Evolutionary conservation across 2,329 filamentous ascomycete species (phyloP).

Genomic region (Macroventuria anomochaeta): DNA sequence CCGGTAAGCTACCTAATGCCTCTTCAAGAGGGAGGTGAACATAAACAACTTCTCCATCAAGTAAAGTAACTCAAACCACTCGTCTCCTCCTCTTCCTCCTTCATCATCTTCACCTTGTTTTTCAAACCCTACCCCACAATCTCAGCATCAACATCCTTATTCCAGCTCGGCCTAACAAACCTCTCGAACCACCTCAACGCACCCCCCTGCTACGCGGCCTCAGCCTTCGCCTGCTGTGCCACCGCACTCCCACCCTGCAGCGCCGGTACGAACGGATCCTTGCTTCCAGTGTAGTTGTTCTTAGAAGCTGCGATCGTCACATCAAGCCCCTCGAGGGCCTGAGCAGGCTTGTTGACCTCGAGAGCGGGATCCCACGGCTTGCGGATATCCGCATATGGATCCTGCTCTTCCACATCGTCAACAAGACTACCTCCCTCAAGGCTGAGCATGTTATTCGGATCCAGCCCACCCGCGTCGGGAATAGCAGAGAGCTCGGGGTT

Average conservation of each 20-base stretch:
- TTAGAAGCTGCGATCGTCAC: constrained; percentile 5
- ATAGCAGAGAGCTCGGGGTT: neutral
- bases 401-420: neutral
- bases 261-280: neutral
- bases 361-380: neutral
- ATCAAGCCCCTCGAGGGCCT: constrained; percentile 1
- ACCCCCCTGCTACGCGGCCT: neutral
- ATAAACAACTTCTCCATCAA: neutral
- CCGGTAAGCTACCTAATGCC: neutral
- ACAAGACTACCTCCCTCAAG: neutral
- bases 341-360: neutral
- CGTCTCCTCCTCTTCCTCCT: neutral
- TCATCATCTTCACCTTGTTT: too few relatives aligned
- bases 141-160: constrained; percentile 6
- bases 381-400: constrained; percentile 4
- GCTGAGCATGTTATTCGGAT: constrained; percentile 7
- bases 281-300: neutral
- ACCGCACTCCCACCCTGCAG: neutral
- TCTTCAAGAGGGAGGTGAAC: neutral
- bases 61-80: neutral
- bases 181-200: constrained; percentile 7
- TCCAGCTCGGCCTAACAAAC: constrained; percentile 6
- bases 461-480: constrained; percentile 5
- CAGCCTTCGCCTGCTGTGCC: neutral
- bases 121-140: neutral